phyloP scores from a whole-genome alignment of 2,329 filamentous ascomycete species.

The Xylariaceae sp. region DNA sequence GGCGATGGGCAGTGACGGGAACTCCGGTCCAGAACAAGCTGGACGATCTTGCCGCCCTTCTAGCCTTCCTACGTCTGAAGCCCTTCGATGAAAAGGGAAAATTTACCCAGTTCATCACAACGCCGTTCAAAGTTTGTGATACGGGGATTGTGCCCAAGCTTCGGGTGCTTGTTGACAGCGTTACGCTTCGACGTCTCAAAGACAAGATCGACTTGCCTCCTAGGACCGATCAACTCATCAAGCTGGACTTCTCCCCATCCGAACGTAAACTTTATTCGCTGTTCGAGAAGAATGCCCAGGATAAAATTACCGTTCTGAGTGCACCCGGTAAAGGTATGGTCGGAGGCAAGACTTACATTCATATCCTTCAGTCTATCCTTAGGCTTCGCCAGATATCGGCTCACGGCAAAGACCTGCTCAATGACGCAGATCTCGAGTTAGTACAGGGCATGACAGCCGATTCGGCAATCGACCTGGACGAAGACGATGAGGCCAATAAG shows the following conservation, averaged over 20 bases:
- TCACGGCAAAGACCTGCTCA: constrained; percentile 87
- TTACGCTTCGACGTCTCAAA: constrained; percentile 87
- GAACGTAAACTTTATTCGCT: constrained; percentile 78
- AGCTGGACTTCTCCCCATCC: constrained; percentile 68
- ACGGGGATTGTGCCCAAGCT: constrained; percentile 79
- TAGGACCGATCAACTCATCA: constrained; percentile 68
- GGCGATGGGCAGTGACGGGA: constrained; percentile 95
- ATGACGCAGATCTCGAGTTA: constrained; percentile 74
- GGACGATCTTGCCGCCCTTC: constrained; percentile 81
- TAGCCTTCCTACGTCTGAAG: constrained; percentile 78
- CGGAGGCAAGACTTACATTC: constrained; percentile 84
- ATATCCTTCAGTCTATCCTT: constrained; percentile 87
- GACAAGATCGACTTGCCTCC: constrained; percentile 81
- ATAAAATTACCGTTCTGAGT: constrained; percentile 73
- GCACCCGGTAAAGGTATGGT: constrained; percentile 55
- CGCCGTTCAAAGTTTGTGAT: constrained; percentile 83
- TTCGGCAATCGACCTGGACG: constrained; percentile 85
- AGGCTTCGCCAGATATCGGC: constrained; percentile 87
- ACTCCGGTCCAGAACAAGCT: constrained; percentile 93
- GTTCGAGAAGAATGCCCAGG: constrained; percentile 76
- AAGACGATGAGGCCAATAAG: constrained; percentile 62
- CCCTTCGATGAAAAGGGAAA: constrained; percentile 77
- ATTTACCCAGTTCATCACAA: constrained; percentile 76
- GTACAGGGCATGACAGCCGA: constrained; percentile 78
- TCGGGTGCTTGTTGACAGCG: constrained; percentile 86